Evolutionary conservation across 768 basidiomycete species (phyloP).

Genomic region (Infundibulicybe gibba): DNA sequence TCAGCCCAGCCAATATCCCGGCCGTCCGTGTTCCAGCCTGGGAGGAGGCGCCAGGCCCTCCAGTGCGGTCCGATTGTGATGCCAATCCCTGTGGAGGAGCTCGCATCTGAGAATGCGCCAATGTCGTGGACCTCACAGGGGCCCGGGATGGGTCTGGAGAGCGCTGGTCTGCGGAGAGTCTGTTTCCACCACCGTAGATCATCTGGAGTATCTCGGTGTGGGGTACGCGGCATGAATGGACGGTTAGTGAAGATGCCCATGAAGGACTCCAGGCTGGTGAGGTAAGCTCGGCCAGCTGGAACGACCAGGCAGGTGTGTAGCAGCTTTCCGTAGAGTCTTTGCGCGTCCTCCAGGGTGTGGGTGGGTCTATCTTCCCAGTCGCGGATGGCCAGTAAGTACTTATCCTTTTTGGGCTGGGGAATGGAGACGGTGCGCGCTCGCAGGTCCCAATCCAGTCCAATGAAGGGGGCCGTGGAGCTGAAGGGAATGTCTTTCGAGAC

Average conservation of each 20-base stretch:
- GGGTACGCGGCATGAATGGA: conserved; percentile 22
- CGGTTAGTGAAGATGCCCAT: conserved; percentile 12
- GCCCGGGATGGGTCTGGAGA: conserved; percentile 16
- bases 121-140: conserved; percentile 16
- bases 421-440: conserved; percentile 15
- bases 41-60: conserved; percentile 26
- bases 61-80: conserved; percentile 19
- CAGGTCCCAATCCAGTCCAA: conserved; percentile 29
- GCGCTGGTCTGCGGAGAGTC: conserved; percentile 3
- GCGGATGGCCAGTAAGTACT: conserved; percentile 22
- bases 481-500: conserved; percentile 25
- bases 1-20: conserved; percentile 46
- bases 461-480: conserved; percentile 12
- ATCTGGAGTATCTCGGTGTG: neutral
- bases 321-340: conserved; percentile 31
- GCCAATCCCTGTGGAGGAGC: conserved; percentile 20
- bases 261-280: conserved; percentile 29
- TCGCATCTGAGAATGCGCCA: conserved; percentile 32
- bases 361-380: conserved; percentile 10
- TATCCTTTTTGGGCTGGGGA: conserved; percentile 15
- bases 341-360: conserved; percentile 23
- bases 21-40: conserved; percentile 22
- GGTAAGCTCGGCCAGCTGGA: conserved; percentile 26
- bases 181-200: conserved; percentile 26
- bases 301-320: conserved; percentile 20